Evolutionary conservation across 2,329 filamentous ascomycete species (phyloP), one percentile per base, ranked within the genome.

Genomic region (Paecilomyces niveus): DNA sequence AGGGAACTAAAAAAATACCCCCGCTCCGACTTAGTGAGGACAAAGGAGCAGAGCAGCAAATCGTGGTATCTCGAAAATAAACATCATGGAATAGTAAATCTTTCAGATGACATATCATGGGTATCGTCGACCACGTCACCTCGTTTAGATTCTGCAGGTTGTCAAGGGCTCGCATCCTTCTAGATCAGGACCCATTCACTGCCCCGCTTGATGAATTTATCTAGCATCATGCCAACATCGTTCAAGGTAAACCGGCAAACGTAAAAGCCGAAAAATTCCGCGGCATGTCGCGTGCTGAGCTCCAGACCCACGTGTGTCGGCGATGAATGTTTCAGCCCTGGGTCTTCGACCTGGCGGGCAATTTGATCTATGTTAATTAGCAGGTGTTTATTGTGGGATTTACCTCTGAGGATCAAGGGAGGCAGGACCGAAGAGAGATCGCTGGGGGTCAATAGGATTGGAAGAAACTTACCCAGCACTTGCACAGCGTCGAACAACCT

Each of bases 261-360:
- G 72, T 94, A 97, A 74, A 99, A 97, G 15, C 89, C 92, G 72
- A 99, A 99, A 75, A 99, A 99, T 75, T 99, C 94, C 33, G 93
- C 90, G 7, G 93, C 94, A 73, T 97, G 93, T 49, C 93, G 85
- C 35, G 92, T 92, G 71, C 91, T 94, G 49, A 99, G 83, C 76
- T 99, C 94, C 33, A 99, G 84, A 9, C 94, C 94, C 56, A 99
- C 92, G 70, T 97, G 92, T 8, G 94, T 97, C 68, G 91, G 92
- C 66, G 92, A 93, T 18, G 91, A 92, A 74, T 94, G 90, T 65
- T 90, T 89, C 57, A 97, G 83, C 9, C 93, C 93, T 5, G 93
- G 93, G 70, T 97, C 93, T 71, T 97, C 93, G 53, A 97, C 92
- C 79, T 97, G 93, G 64, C 93, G 89, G 56, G 92, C 91, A 73